Evolutionary conservation across 2,329 filamentous ascomycete genomes (phyloP), one percentile per base, ranked within the genome.

Genomic region (Leptographium radiaticola): DNA sequence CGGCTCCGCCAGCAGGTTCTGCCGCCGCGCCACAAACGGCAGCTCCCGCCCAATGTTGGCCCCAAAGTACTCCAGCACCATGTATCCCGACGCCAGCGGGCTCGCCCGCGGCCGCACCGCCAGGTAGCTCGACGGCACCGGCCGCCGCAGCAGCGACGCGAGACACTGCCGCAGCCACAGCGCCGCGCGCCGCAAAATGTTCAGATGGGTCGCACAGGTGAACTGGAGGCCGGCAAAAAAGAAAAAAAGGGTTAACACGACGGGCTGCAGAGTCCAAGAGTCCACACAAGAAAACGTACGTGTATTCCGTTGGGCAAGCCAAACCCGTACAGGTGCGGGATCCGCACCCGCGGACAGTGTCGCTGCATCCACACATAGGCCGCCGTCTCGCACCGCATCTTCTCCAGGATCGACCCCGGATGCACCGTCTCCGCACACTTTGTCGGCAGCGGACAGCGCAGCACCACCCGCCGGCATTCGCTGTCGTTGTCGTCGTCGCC

Each of bases 341-440:
- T 36, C 34, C 34, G 34, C 34, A 36, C 34, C 9, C 12, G 34
- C 34, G 34, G 65, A 56, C 66, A 71, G 43, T 68, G 55, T 12
- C 67, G 60, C 48, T 65, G 61, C 16, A 71, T 62, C 68, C 67
- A 71, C n/a, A 65, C 62, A 55, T 67, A 71, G 9, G 66, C 67
- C 1, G 65, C 68, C 36, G 63, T 67, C 61, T 72, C 68, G 56
- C 62, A 62, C 44, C 64, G 58, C 11, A 70, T 15, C 59, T 71
- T 71, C 58, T 71, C 69, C 42, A 72, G 65, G 9, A 64, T 63
- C 51, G 68, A 70, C 6, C 67, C 69, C 10, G 68, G 65, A 55
- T 62, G 57, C 25, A 46, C 53, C 11, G 54, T 53, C 55, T 72
- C 68, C 31, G 67, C 68, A 13, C 68, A 59, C 46, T 65, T 65